These are phyloP conservation scores for Torulaspora delbrueckii DNA, from an alignment of 805 yeast genomes.

Conservation along the genomic window DNA sequence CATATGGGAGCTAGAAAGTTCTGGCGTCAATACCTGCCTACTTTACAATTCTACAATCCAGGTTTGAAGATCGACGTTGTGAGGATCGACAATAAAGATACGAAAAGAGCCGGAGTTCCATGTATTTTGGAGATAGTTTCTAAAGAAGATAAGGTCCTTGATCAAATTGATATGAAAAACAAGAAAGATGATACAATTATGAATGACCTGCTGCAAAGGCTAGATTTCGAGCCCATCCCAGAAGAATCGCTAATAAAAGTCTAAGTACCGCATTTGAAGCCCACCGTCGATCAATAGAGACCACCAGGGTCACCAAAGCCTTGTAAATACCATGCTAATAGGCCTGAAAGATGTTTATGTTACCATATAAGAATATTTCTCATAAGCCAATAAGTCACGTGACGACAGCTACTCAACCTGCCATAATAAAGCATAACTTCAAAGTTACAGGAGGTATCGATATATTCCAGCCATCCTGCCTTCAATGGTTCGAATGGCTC, in stretches of 20 bases:
- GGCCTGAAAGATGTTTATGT: background rate
- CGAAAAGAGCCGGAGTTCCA: slow-evolving; percentile 27
- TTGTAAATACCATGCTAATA: background rate
- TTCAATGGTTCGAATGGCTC: no score
- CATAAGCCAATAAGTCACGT: background rate
- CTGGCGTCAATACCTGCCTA: slow-evolving; percentile 71
- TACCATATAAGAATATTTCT: no score
- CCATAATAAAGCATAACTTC: no score
- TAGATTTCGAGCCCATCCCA: slow-evolving; percentile 51
- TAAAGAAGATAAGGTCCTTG: slow-evolving; percentile 16
- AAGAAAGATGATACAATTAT: slow-evolving; percentile 51
- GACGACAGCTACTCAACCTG: background rate
- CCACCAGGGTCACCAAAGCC: background rate
- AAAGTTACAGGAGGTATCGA: no score
- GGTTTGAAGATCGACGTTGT: slow-evolving; percentile 54
- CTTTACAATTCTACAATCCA: slow-evolving; percentile 82
- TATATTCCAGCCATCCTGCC: no score
- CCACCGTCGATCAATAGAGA: background rate
- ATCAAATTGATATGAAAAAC: slow-evolving; percentile 50
- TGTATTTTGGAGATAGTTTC: slow-evolving; percentile 24
- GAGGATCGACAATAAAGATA: slow-evolving; percentile 42
- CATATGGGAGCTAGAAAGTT: slow-evolving; percentile 68
- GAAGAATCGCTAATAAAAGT: slow-evolving; percentile 38
- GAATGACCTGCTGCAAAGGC: slow-evolving; percentile 45
- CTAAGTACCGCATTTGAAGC: background rate